Evolutionary conservation across 352 stramenopile genomes (phyloP).

Genomic region (Phytophthora sp.): DNA sequence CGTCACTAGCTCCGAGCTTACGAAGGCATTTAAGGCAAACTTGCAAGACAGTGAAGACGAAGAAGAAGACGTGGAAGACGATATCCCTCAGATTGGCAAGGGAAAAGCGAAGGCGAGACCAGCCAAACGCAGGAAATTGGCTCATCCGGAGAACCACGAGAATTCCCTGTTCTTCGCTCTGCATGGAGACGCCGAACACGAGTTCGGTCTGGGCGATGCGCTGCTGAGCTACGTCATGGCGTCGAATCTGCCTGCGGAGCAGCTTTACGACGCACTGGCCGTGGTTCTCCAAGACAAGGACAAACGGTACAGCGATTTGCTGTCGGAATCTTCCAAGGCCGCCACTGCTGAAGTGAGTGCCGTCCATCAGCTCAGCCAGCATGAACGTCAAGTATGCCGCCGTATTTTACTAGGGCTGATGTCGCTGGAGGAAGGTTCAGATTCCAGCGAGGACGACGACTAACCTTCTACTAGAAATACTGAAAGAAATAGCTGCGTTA

Average conservation of each 20-base stretch:
- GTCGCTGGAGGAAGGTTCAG: conserved; percentile 63
- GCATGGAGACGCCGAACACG: conserved; percentile 48
- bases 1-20: conserved; percentile 54
- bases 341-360: conserved; percentile 16
- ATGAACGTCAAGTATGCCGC: conserved; percentile 65
- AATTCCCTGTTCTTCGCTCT: conserved; percentile 59
- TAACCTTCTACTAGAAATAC: conserved; percentile 18
- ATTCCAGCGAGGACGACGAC: conserved; percentile 47
- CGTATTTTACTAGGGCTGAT: conserved; percentile 68
- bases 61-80: conserved; percentile 27
- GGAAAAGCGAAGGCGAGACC: conserved; percentile 37
- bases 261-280: conserved; percentile 69
- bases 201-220: conserved; percentile 71
- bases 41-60: conserved; percentile 38
- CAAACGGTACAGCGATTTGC: conserved; percentile 61
- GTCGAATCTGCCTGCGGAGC: conserved; percentile 54
- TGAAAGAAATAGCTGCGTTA: not conserved
- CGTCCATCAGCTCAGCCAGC: conserved; percentile 41
- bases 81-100: conserved; percentile 17
- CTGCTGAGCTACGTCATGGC: conserved; percentile 71
- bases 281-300: conserved; percentile 69
- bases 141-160: conserved; percentile 25
- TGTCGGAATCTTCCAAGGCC: conserved; percentile 36
- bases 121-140: conserved; percentile 59
- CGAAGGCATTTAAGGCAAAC: conserved; percentile 37